Percentiles rank a stretch among this genome's conserved stretches.
Evolutionary conservation across 306 rosid species (phyloP).

Genomic region (Vicia faba): DNA sequence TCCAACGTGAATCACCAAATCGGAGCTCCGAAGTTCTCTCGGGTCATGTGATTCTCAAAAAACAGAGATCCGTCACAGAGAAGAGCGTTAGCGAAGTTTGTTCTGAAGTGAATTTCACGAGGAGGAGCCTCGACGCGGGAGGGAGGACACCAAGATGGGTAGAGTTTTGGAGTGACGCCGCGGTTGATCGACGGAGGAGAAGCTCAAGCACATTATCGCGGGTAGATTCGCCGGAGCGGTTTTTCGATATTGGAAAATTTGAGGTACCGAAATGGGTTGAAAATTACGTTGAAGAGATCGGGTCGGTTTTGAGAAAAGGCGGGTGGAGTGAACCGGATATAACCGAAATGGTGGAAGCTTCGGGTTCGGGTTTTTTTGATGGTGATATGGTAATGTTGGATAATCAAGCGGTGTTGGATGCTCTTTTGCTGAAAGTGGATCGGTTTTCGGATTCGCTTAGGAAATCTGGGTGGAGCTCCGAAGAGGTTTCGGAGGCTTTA

Average conservation of each 20-base stretch:
- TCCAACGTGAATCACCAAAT: slow-evolving; percentile 65
- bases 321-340: slow-evolving; percentile 93
- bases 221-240: slow-evolving; percentile 56
- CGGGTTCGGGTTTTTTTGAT: slow-evolving; percentile 71
- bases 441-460: slow-evolving; percentile 73
- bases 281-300: slow-evolving; percentile 64
- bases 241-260: slow-evolving; percentile 52
- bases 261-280: slow-evolving; percentile 74
- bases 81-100: slow-evolving; percentile 51
- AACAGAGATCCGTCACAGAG: slow-evolving; percentile 70
- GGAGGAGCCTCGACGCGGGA: slow-evolving; percentile 68
- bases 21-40: slow-evolving; percentile 55
- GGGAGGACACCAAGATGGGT: slow-evolving; percentile 85
- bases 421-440: slow-evolving; percentile 68
- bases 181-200: slow-evolving; percentile 59
- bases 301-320: slow-evolving; percentile 66
- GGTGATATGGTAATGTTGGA: slow-evolving; percentile 69
- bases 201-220: slow-evolving; percentile 48
- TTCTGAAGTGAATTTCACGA: slow-evolving; percentile 47
- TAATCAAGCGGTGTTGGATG: slow-evolving; percentile 72
- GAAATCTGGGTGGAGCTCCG: slow-evolving; percentile 96
- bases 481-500: slow-evolving; percentile 79
- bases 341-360: slow-evolving; percentile 62
- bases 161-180: slow-evolving; percentile 89
- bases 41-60: slow-evolving; percentile 49